These are phyloP conservation scores for Eucalyptus cloeziana DNA, from an alignment of 345 rosid genomes.

Conservation along the genomic window DNA sequence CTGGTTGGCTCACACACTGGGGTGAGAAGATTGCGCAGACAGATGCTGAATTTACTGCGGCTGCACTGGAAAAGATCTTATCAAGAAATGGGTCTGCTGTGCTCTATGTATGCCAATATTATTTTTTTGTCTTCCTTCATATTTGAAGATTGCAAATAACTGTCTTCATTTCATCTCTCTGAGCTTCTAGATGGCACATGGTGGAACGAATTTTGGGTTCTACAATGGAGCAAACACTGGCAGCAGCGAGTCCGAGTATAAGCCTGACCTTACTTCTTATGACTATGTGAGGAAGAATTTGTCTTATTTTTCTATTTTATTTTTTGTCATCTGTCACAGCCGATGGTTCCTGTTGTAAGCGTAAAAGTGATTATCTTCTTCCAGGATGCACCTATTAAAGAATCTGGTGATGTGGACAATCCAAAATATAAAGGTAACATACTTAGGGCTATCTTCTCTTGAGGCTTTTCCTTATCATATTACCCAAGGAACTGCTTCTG, in stretches of 20 bases:
- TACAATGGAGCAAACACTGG: slow-evolving; percentile 93
- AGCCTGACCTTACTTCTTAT: slow-evolving; percentile 91
- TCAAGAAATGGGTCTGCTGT: slow-evolving; percentile 84
- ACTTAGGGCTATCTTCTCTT: neutral
- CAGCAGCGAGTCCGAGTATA: slow-evolving; percentile 44
- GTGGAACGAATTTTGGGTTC: slow-evolving; percentile 97
- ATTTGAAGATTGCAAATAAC: neutral
- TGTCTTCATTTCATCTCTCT: neutral
- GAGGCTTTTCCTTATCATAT: neutral
- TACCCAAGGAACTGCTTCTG: neutral
- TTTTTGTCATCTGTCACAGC: neutral
- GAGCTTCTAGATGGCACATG: slow-evolving; percentile 82
- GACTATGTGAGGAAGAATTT: slow-evolving; percentile 53
- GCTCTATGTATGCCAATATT: slow-evolving; percentile 57
- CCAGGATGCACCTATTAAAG: slow-evolving; percentile 96
- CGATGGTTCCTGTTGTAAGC: neutral
- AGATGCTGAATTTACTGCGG: slow-evolving; percentile 54
- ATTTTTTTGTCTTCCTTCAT: neutral
- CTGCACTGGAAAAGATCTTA: slow-evolving; percentile 60
- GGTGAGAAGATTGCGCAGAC: slow-evolving; percentile 69
- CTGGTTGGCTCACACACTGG: slow-evolving; percentile 99
- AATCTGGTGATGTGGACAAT: slow-evolving; percentile 74
- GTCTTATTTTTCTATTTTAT: neutral
- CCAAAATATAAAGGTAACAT: slow-evolving; percentile 61
- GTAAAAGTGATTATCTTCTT: neutral